Evolutionary conservation across 495 filamentous ascomycete species (phyloP).

Genomic region (Penicillium dipodomyicola): DNA sequence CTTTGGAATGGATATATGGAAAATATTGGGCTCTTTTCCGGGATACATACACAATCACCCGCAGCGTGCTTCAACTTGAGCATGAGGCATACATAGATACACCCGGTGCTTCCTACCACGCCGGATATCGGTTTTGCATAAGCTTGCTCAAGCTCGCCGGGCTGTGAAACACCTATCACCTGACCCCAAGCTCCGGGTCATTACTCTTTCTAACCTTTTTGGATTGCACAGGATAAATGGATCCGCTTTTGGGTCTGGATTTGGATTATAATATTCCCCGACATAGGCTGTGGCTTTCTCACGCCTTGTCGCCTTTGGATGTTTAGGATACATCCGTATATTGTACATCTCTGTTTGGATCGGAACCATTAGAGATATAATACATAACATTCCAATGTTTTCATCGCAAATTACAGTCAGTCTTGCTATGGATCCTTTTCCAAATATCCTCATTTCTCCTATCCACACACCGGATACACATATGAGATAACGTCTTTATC

Average conservation of each 20-base stretch:
- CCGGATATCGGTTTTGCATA: background rate
- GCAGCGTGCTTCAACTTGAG: background rate
- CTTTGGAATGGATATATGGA: background rate
- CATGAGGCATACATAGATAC: background rate
- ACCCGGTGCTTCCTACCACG: background rate
- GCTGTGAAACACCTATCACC: background rate
- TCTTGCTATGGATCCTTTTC: no score
- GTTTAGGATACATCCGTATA: background rate
- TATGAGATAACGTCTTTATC: no score
- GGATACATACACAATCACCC: constrained; percentile 6
- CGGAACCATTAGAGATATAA: background rate
- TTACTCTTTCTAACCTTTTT: background rate
- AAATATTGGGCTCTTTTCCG: background rate
- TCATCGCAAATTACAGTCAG: background rate
- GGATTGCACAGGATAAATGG: background rate
- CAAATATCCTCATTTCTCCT: no score
- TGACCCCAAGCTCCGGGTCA: background rate
- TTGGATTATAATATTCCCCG: background rate
- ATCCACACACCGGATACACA: no score
- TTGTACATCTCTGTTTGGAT: background rate
- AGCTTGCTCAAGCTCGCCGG: background rate
- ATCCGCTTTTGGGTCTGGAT: background rate
- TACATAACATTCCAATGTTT: background rate
- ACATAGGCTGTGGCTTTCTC: background rate
- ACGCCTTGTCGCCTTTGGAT: background rate